Conservation (phyloP, 164 flowering plant genomes). For the Vitis riparia region DNA sequence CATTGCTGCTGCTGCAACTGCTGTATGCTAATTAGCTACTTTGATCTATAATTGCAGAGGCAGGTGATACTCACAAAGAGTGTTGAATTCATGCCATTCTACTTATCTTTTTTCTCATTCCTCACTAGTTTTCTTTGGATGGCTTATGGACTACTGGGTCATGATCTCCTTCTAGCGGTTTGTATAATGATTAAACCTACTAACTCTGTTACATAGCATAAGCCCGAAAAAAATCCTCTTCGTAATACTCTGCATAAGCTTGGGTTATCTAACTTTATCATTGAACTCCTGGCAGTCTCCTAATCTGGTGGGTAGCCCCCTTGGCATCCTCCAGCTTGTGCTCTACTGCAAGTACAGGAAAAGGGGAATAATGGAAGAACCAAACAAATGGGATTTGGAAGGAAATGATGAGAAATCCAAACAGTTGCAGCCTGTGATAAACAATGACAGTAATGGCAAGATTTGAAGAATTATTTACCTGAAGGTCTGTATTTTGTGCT, state of each 20-base stretch:
- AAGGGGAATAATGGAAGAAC: slow-evolving; percentile 27
- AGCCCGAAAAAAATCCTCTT: too few species aligned
- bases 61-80: slow-evolving; percentile 47
- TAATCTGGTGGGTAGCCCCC: slow-evolving; percentile 45
- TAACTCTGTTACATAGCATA: neutral
- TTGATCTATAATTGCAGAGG: slow-evolving; percentile 25
- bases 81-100: slow-evolving; percentile 63
- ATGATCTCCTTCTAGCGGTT: slow-evolving; percentile 49
- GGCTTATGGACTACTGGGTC: slow-evolving; percentile 47
- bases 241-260: neutral
- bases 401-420: slow-evolving; percentile 19
- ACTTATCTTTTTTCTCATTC: slow-evolving; percentile 49
- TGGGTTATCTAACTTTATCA: neutral
- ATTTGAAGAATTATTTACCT: neutral
- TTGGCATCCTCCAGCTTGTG: slow-evolving; percentile 52
- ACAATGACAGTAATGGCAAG: slow-evolving; percentile 10
- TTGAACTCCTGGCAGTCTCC: slow-evolving; percentile 43
- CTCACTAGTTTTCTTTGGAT: slow-evolving; percentile 45
- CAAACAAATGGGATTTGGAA: slow-evolving; percentile 36
- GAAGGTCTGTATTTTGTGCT: neutral
- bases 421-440: slow-evolving; percentile 11
- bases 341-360: slow-evolving; percentile 54
- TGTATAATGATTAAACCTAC: slow-evolving; percentile 12
- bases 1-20: neutral
- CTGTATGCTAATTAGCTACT: neutral